Conservation (phyloP, 2,329 filamentous ascomycete species). For the Aspergillaceae sp. region DNA sequence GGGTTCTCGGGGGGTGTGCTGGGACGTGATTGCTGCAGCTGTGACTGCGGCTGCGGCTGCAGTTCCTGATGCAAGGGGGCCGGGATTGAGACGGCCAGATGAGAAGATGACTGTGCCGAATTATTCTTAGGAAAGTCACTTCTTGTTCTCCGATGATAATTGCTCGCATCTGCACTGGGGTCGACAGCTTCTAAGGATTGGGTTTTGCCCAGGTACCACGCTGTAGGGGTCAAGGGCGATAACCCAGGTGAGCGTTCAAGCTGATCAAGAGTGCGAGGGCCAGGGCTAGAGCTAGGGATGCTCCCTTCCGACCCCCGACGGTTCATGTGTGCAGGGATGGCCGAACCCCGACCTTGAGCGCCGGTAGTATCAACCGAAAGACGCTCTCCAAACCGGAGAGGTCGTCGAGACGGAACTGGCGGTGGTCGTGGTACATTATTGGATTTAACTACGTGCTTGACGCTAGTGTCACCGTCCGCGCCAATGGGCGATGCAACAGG, state of each 20-base stretch:
- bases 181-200: conserved; percentile 36
- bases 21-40: conserved; percentile 12
- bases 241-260: conserved; percentile 35
- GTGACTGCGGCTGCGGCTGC: neutral
- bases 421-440: conserved; percentile 10
- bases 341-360: conserved; percentile 45
- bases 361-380: conserved; percentile 48
- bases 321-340: conserved; percentile 47
- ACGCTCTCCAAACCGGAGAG: conserved; percentile 65
- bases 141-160: conserved; percentile 31
- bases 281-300: conserved; percentile 47
- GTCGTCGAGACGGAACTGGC: conserved; percentile 35
- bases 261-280: conserved; percentile 34
- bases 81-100: conserved; percentile 28
- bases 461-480: conserved; percentile 3
- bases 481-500: conserved; percentile 1
- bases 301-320: conserved; percentile 66
- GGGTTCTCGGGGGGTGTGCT: conserved; percentile 19
- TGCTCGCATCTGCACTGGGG: conserved; percentile 11
- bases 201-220: conserved; percentile 51
- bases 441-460: conserved; percentile 1
- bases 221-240: conserved; percentile 57
- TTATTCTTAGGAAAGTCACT: conserved; percentile 50
- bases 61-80: conserved; percentile 11
- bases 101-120: conserved; percentile 3